Evolutionary conservation across 805 yeast species (phyloP).

Genomic region (Candida glaebosa): DNA sequence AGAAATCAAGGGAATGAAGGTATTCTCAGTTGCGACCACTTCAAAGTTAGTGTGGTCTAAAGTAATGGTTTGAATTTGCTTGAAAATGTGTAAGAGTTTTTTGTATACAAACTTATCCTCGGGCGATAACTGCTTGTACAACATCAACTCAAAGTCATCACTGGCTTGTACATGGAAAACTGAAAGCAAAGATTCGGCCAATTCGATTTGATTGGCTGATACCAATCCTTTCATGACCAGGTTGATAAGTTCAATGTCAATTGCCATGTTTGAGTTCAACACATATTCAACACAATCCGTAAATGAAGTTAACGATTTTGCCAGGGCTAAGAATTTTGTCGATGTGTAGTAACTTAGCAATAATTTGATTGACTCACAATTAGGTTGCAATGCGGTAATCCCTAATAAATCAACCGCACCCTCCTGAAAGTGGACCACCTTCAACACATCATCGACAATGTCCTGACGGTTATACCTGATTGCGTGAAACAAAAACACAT

Average conservation of each 20-base stretch:
- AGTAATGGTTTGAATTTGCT: constrained; percentile 13
- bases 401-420: constrained; percentile 3
- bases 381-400: constrained; percentile 9
- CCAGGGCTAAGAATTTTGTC: background rate
- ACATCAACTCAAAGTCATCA: constrained; percentile 4
- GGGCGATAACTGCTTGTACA: constrained; percentile 9
- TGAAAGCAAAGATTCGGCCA: constrained; percentile 12
- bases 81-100: constrained; percentile 13
- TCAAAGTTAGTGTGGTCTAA: constrained; percentile 8
- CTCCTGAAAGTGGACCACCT: constrained; percentile 6
- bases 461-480: constrained; percentile 22
- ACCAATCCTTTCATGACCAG: constrained; percentile 15
- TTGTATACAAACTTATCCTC: constrained; percentile 19
- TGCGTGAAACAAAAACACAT: constrained; percentile 26
- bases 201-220: constrained; percentile 6
- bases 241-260: constrained; percentile 19
- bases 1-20: constrained; percentile 21
- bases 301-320: constrained; percentile 5
- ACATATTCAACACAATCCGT: constrained; percentile 5
- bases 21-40: constrained; percentile 22
- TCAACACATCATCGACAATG: constrained; percentile 17
- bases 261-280: constrained; percentile 2
- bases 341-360: constrained; percentile 14
- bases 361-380: constrained; percentile 16
- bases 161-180: background rate